Conservation (phyloP, 345 rosid genomes). For the Ailanthus altissimus region DNA sequence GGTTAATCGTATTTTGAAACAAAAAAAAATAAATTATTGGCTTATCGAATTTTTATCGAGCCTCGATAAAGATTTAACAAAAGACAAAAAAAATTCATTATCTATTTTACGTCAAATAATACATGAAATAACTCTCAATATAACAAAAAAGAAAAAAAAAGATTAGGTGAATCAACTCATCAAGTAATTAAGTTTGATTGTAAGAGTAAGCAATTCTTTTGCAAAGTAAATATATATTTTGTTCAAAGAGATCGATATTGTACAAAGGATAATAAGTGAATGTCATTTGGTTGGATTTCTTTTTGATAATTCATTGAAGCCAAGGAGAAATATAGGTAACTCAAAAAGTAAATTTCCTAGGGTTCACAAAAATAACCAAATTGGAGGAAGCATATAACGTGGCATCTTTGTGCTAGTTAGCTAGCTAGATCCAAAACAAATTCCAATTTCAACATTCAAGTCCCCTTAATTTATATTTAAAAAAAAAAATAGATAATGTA, state of each 20-base stretch:
- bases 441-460: slow-evolving; percentile 5
- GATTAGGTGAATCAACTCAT: too few species aligned
- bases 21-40: too few species aligned
- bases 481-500: not conserved
- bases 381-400: slow-evolving; percentile 16
- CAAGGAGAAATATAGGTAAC: not conserved
- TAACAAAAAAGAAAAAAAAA: too few species aligned
- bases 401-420: slow-evolving; percentile 11
- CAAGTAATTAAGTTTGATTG: not conserved
- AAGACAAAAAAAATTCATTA: too few species aligned
- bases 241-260: not conserved
- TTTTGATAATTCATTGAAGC: too few species aligned
- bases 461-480: not conserved
- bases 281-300: not conserved
- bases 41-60: too few species aligned
- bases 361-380: not conserved
- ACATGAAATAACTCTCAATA: too few species aligned
- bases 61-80: too few species aligned
- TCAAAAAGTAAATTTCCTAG: not conserved
- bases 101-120: too few species aligned
- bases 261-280: not conserved
- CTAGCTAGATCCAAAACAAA: not conserved
- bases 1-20: too few species aligned
- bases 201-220: not conserved
- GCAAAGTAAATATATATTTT: not conserved